These are phyloP conservation scores for Ganoderma lucidum DNA, from an alignment of 1,284 basidiomycete genomes.

Conservation along the genomic window DNA sequence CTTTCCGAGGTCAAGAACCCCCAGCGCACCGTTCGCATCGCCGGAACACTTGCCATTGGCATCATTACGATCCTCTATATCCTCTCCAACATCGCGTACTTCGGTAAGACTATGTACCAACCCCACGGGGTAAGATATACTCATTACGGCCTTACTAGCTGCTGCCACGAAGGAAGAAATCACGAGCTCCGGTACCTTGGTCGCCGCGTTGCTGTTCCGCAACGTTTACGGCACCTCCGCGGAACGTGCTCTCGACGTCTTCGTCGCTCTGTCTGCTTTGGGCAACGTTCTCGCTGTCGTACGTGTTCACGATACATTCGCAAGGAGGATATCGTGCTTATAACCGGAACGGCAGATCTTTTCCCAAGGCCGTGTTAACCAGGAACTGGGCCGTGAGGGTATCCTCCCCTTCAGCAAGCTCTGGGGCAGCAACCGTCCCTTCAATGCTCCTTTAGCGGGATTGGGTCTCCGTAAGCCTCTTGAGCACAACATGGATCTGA, in stretches of 20 bases:
- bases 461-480: constrained; percentile 47
- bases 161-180: constrained; percentile 74
- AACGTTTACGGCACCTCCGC: constrained; percentile 69
- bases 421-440: constrained; percentile 70
- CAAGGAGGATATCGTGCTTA: neutral
- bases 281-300: constrained; percentile 62
- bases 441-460: constrained; percentile 63
- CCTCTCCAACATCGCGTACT: constrained; percentile 71
- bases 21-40: constrained; percentile 69
- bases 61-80: constrained; percentile 63
- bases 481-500: neutral
- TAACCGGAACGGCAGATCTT: constrained; percentile 47
- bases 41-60: constrained; percentile 67
- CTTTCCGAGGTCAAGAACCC: constrained; percentile 75
- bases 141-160: constrained; percentile 57
- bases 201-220: constrained; percentile 74
- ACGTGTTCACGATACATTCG: neutral
- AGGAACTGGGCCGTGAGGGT: constrained; percentile 73
- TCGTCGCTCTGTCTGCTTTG: constrained; percentile 67
- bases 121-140: neutral
- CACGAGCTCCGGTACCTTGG: constrained; percentile 59
- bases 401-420: constrained; percentile 65
- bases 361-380: constrained; percentile 70
- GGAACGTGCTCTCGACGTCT: constrained; percentile 66
- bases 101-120: constrained; percentile 35